These are phyloP conservation scores for Heracleum sosnowskyi DNA, from an alignment of 129 eudicot genomes.

Conservation along the genomic window DNA sequence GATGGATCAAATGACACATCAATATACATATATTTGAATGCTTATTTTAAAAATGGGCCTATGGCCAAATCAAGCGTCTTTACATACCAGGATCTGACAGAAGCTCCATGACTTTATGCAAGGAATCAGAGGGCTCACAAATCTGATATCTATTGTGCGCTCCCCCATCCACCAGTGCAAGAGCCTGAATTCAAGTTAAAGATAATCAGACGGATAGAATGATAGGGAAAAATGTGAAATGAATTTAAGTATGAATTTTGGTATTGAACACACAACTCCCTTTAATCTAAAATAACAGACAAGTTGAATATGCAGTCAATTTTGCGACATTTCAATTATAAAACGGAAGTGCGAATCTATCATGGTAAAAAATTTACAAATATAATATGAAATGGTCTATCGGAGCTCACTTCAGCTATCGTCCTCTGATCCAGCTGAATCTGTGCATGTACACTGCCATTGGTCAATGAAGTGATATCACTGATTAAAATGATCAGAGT, in stretches of 20 bases:
- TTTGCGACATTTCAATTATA: neutral
- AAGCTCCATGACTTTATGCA: constrained; percentile 47
- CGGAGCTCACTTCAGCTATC: constrained; percentile 49
- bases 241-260: neutral
- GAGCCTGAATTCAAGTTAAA: constrained; percentile 33
- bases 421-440: constrained; percentile 50
- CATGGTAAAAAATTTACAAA: neutral
- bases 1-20: neutral
- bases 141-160: constrained; percentile 30
- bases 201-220: neutral
- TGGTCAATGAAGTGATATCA: constrained; percentile 54
- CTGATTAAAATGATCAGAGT: constrained; percentile 18
- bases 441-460: constrained; percentile 40
- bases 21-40: neutral
- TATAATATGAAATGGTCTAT: neutral
- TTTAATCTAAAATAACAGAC: neutral
- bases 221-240: neutral
- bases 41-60: neutral
- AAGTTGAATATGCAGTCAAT: neutral
- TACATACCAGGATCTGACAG: constrained; percentile 58
- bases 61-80: neutral
- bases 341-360: neutral
- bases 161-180: constrained; percentile 35
- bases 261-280: neutral
- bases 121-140: constrained; percentile 59